Conservation (phyloP, 2,329 filamentous ascomycete genomes). For the Colletotrichum lindemuthianum region DNA sequence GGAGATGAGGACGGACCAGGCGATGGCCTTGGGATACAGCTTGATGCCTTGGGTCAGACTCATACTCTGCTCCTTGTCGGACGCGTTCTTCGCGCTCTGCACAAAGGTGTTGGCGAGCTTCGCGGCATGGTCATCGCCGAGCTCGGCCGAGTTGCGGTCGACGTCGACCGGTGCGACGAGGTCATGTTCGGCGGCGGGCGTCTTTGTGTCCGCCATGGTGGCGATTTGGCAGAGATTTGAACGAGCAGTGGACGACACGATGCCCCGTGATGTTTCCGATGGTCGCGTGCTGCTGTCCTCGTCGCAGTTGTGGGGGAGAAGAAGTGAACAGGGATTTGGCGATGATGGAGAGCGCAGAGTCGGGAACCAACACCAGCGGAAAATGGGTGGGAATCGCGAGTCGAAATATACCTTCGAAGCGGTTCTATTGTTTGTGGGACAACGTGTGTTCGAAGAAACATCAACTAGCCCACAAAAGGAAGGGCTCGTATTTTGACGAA, state of each 20-base stretch:
- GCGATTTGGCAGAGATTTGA: background rate
- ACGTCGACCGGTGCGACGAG: constrained; percentile 6
- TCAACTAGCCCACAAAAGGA: constrained; percentile 31
- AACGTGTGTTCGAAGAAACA: background rate
- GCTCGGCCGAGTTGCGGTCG: constrained; percentile 26
- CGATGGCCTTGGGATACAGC: constrained; percentile 87
- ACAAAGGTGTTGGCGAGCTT: constrained; percentile 49
- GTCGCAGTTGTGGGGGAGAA: background rate
- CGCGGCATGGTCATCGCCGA: constrained; percentile 24
- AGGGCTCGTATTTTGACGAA: constrained; percentile 34
- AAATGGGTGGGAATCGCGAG: constrained; percentile 4
- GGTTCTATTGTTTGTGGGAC: constrained; percentile 26
- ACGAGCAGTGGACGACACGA: background rate
- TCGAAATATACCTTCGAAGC: constrained; percentile 14
- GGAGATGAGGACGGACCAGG: constrained; percentile 87
- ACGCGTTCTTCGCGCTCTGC: constrained; percentile 59
- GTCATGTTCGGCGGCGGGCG: constrained; percentile 15
- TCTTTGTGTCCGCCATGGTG: constrained; percentile 29
- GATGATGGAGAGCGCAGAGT: constrained; percentile 5
- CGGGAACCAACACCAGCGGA: background rate
- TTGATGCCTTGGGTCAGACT: constrained; percentile 79
- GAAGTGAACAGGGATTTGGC: background rate
- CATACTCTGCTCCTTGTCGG: constrained; percentile 75
- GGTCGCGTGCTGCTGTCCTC: background rate
- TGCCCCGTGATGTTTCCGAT: background rate